These are phyloP conservation scores for Xylariaceae sp. DNA, from an alignment of 2,329 filamentous ascomycete genomes.

Conservation along the genomic window DNA sequence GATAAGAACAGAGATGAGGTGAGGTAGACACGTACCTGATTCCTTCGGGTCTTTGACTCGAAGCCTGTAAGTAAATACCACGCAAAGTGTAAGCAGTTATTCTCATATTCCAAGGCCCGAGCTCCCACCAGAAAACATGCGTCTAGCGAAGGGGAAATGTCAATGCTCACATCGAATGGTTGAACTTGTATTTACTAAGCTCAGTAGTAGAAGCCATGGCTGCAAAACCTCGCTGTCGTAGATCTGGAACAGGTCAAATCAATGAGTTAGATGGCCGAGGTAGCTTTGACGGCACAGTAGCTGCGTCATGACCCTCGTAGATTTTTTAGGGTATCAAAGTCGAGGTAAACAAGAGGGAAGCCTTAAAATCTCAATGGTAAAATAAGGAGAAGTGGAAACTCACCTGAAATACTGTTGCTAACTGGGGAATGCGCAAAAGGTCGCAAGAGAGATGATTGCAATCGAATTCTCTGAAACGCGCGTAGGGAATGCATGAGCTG, in stretches of 20 bases:
- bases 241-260: not conserved
- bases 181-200: constrained; percentile 72
- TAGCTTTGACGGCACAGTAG: not conserved
- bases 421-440: constrained; percentile 20
- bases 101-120: too few species aligned
- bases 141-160: not conserved
- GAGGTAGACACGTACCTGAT: constrained; percentile 51
- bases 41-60: constrained; percentile 90
- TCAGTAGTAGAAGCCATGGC: constrained; percentile 69
- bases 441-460: constrained; percentile 24
- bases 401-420: too few species aligned
- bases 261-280: not conserved
- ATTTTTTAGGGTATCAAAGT: too few species aligned
- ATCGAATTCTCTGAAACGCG: constrained; percentile 26
- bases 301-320: too few species aligned
- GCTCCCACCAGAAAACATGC: too few species aligned
- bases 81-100: too few species aligned
- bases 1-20: not conserved
- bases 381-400: too few species aligned
- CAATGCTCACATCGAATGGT: constrained; percentile 79
- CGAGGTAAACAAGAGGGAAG: not conserved
- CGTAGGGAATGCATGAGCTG: constrained; percentile 33
- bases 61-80: constrained; percentile 61
- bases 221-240: constrained; percentile 31
- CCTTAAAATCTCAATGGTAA: too few species aligned